A percentile compares a stretch with the other conserved stretches of the same genome.
These are phyloP conservation scores for Diaporthe australafricana DNA, from an alignment of 2,329 filamentous ascomycete genomes.

Conservation along the genomic window DNA sequence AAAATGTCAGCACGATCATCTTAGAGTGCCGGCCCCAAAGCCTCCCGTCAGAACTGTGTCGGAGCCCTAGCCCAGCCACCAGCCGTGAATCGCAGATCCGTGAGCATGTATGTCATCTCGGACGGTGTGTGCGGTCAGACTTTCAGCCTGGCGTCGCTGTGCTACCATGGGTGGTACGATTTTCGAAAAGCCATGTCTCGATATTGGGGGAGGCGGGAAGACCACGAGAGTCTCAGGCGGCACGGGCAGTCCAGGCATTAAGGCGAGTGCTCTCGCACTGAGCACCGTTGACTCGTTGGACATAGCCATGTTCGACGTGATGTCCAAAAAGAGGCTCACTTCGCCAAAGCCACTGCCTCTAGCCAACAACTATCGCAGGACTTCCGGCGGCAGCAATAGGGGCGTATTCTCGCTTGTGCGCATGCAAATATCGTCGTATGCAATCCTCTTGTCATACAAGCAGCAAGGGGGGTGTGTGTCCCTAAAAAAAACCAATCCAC, in stretches of 20 bases:
- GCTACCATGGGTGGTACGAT: neutral
- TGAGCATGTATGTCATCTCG: neutral
- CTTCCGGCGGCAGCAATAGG: neutral
- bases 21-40: conserved; percentile 2
- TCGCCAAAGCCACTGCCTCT: neutral
- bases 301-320: neutral
- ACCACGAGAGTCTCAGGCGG: neutral
- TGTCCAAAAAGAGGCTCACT: neutral
- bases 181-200: neutral
- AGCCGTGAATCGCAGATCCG: neutral
- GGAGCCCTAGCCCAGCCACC: neutral
- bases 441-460: conserved; percentile 7
- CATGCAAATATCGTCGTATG: neutral
- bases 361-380: neutral
- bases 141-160: conserved; percentile 21
- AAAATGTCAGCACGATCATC: neutral
- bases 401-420: neutral
- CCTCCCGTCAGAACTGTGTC: conserved; percentile 10
- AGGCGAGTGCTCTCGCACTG: neutral
- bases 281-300: neutral
- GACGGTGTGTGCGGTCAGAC: conserved; percentile 8
- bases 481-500: neutral
- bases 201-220: neutral
- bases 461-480: neutral
- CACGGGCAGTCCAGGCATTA: neutral